Evolutionary conservation across 176 grass and related monocot genomes (phyloP).

Genomic region (Aegilops speltoides): DNA sequence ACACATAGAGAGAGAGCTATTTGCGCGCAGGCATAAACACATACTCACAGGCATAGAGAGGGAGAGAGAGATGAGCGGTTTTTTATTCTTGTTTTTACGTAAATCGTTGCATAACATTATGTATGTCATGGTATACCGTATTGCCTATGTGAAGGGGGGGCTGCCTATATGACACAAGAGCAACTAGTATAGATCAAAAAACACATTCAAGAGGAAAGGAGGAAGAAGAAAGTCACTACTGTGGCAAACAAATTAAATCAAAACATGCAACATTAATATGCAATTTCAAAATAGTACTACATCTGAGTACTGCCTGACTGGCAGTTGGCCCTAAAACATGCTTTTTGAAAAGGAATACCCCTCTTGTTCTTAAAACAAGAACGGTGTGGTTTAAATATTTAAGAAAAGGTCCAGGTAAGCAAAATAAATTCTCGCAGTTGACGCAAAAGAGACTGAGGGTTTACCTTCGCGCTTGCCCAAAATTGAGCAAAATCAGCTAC

Average conservation of each 20-base stretch:
- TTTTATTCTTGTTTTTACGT: neutral
- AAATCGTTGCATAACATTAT: neutral
- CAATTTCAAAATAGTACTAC: conserved; percentile 9
- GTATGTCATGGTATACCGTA: neutral
- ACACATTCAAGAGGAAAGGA: neutral
- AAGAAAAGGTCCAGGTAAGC: conserved; percentile 35
- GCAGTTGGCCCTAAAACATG: neutral
- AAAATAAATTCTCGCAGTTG: conserved; percentile 60
- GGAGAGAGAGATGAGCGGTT: neutral
- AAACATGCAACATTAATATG: neutral
- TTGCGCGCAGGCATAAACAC: neutral
- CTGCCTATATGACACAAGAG: neutral
- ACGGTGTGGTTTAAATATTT: conserved; percentile 17
- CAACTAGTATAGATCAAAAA: neutral
- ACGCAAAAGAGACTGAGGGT: conserved; percentile 62
- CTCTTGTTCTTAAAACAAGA: neutral
- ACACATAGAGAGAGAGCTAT: neutral
- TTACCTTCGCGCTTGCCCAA: conserved; percentile 99
- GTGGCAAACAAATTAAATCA: conserved; percentile 6
- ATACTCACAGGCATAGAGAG: neutral
- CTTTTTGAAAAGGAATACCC: neutral
- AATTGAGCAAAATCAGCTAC: conserved; percentile 99
- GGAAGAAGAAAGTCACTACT: neutral
- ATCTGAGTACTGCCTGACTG: neutral
- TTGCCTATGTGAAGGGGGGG: neutral